Conservation (phyloP, 2,329 filamentous ascomycete genomes). For the Alternaria ethzedia region DNA sequence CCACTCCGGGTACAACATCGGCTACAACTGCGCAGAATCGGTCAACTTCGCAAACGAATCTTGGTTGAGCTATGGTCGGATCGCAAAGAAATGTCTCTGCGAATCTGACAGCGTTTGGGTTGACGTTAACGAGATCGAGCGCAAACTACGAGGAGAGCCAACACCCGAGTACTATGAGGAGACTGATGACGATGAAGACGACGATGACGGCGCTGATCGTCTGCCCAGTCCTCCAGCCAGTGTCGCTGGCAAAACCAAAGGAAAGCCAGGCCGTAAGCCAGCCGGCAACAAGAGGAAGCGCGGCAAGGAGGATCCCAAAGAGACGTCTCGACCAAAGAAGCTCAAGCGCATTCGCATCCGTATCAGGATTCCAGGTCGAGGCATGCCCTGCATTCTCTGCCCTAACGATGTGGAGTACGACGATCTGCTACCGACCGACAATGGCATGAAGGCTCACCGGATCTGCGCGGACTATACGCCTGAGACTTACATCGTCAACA, state of each 20-base stretch:
- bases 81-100: conserved; percentile 96
- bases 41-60: conserved; percentile 97
- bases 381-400: conserved; percentile 88
- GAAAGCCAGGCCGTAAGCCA: conserved; percentile 73
- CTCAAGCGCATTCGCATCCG: conserved; percentile 78
- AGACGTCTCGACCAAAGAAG: conserved; percentile 65
- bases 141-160: conserved; percentile 85
- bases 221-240: conserved; percentile 80
- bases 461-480: conserved; percentile 90
- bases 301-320: conserved; percentile 49
- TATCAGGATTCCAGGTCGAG: conserved; percentile 71
- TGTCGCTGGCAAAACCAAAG: conserved; percentile 72
- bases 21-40: conserved; percentile 98
- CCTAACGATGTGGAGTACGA: conserved; percentile 86
- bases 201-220: conserved; percentile 63
- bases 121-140: conserved; percentile 93
- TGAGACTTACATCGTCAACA: conserved; percentile 82
- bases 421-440: conserved; percentile 84
- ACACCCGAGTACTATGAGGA: conserved; percentile 83
- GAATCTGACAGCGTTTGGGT: conserved; percentile 99
- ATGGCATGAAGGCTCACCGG: conserved; percentile 84
- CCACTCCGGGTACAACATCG: conserved; percentile 96
- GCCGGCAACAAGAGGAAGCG: conserved; percentile 64
- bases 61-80: conserved; percentile 93
- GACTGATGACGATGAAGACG: conserved; percentile 71